A percentile compares a stretch with the other conserved stretches of the same genome.
Conservation (phyloP, 192 early-diverging fungal genomes). For the Gorgonomyces haynaldii region DNA sequence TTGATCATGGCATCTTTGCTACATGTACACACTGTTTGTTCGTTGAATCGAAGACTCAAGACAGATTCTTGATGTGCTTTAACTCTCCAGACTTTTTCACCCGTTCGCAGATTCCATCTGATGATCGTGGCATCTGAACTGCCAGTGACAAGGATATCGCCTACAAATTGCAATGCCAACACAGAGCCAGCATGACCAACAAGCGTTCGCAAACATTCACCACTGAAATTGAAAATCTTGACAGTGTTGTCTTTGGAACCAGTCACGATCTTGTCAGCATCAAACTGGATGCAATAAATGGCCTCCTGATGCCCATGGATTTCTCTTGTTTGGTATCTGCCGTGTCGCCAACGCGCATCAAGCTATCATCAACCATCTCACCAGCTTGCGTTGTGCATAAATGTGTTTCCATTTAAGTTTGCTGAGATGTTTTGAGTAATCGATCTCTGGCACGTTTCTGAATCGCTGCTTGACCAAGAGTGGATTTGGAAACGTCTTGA, state of each 20-base stretch:
- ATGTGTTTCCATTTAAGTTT: no score
- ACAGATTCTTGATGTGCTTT: constrained; percentile 28
- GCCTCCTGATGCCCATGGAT: constrained; percentile 68
- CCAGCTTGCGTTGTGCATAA: no score
- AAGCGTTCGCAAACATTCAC: constrained; percentile 23
- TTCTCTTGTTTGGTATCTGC: constrained; percentile 43
- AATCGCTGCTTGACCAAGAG: no score
- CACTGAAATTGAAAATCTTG: constrained; percentile 69
- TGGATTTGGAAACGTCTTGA: no score
- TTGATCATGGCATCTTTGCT: constrained; percentile 30
- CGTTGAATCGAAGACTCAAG: constrained; percentile 14
- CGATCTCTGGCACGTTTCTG: no score
- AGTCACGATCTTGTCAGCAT: constrained; percentile 58
- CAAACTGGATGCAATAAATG: constrained; percentile 78
- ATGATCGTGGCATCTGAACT: constrained; percentile 27
- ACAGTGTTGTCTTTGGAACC: constrained; percentile 51
- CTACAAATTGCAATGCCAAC: constrained; percentile 10
- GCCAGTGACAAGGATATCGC: constrained; percentile 21
- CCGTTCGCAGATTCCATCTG: constrained; percentile 22
- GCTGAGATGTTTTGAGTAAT: no score
- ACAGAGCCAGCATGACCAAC: background rate
- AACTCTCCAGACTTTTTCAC: constrained; percentile 16
- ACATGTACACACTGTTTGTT: constrained; percentile 19
- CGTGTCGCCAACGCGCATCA: constrained; percentile 64
- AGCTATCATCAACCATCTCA: no score